Evolutionary conservation across 371 early-diverging fungal genomes (phyloP).

Genomic region (Rozella allomycis): DNA sequence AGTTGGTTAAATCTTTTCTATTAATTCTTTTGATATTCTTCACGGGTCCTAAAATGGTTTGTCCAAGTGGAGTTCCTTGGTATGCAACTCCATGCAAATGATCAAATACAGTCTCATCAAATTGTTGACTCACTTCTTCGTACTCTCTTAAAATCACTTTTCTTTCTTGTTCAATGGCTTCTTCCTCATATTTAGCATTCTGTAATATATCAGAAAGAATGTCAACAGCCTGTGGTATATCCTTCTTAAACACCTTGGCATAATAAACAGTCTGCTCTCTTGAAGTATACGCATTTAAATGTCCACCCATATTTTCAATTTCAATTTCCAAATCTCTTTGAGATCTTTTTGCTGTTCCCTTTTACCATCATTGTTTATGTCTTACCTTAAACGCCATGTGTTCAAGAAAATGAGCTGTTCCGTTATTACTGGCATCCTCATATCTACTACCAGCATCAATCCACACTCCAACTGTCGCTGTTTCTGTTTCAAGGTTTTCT

Average conservation of each 20-base stretch:
- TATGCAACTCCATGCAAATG: slow-evolving; percentile 85
- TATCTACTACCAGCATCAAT: slow-evolving; percentile 88
- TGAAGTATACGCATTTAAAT: slow-evolving; percentile 90
- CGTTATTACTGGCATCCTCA: slow-evolving; percentile 72
- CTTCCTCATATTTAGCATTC: slow-evolving; percentile 53
- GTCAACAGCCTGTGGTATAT: slow-evolving; percentile 67
- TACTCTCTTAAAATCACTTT: slow-evolving; percentile 84
- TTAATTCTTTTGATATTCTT: slow-evolving; percentile 71
- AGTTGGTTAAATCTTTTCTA: slow-evolving; percentile 54
- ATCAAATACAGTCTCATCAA: slow-evolving; percentile 89
- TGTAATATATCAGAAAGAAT: slow-evolving; percentile 84
- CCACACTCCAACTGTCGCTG: slow-evolving; percentile 95
- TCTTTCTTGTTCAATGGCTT: slow-evolving; percentile 78
- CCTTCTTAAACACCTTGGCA: slow-evolving; percentile 70
- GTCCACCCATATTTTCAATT: slow-evolving; percentile 93
- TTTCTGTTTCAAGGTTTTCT: slow-evolving; percentile 74
- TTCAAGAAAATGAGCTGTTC: slow-evolving; percentile 90
- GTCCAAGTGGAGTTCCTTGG: slow-evolving; percentile 56
- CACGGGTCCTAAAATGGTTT: slow-evolving; percentile 79
- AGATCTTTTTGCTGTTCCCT: slow-evolving; percentile 65
- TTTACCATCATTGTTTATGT: not conserved
- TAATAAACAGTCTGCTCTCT: slow-evolving; percentile 95
- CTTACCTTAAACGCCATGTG: slow-evolving; percentile 94
- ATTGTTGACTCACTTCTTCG: slow-evolving; percentile 81
- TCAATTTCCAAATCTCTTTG: slow-evolving; percentile 74